Base-by-base conservation (phyloP, 192 early-diverging fungal species). In the Coemansia sp. region DNA sequence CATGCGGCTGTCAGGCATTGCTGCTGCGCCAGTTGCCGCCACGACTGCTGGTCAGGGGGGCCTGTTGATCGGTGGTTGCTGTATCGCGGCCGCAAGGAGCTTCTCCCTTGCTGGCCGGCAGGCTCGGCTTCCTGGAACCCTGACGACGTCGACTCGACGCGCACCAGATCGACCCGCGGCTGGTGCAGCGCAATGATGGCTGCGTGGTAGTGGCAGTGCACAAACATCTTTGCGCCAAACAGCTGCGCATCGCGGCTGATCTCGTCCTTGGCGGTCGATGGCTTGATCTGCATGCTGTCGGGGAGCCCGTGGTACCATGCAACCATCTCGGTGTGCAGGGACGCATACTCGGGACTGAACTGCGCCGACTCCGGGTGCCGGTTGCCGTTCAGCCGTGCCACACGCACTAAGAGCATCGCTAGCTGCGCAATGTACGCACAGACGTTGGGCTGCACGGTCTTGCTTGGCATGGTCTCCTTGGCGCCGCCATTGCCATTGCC, bases 141-240 rank as follows among this genome's bases (percentile, higher is more conserved):
- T 5, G 26, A 45, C 6, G 46, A 15, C 12, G 62, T 21, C 23
- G 76, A 57, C 24, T 71, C 75, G 33, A 83, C 76, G 30, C 81
- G 75, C 7, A 83, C 81, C 5, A 83, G 60, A n/a, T 83, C 81
- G 43, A 66, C 81, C 14, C 81, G 71, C 41, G 81, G 81, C 66
- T 83, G 81, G 53, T 83, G 81, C 62, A 83, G 64, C 7, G 81
- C 81, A 43, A 83, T 83, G 15, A 83, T 71, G 3, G 81, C 76
- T 3, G 75, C 81, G 23, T 83, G 75, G 69, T 83, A 83, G 46
- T 77, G 75, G 64, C 81, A 83, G 63, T 83, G 81, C 7, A 83
- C 69, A 66, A 83, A 78, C 81, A 83, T 78, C 38, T 83, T 83
- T 35, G 81, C 75, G 4, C 72, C 76, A 56, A 83, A 78, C 39